These are phyloP conservation scores for Holtermannia corniformis DNA, from an alignment of 768 basidiomycete species.

Conservation along the genomic window DNA sequence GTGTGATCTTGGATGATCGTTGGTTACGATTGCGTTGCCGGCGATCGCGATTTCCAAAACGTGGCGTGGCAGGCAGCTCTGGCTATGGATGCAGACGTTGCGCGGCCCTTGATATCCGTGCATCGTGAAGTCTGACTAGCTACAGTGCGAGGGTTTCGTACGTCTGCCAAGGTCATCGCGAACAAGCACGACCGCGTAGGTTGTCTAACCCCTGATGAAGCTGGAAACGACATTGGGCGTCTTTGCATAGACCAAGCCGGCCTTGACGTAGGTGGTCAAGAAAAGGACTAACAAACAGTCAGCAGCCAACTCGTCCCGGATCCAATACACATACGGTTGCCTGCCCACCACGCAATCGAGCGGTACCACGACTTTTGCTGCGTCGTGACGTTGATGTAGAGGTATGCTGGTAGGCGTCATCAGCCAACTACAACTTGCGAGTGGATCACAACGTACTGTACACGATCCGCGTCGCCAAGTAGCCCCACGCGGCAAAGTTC, in stretches of 20 bases:
- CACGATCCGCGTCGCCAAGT: slow-evolving; percentile 15
- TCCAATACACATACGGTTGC: slow-evolving; percentile 22
- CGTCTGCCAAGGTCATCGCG: too few species aligned
- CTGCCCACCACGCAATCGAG: slow-evolving; percentile 16
- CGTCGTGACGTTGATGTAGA: slow-evolving; percentile 19
- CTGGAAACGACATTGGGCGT: neutral
- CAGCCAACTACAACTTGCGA: neutral
- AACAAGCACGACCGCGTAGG: too few species aligned
- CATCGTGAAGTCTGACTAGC: too few species aligned
- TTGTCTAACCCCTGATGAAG: too few species aligned
- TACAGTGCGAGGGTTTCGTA: too few species aligned
- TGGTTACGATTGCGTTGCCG: too few species aligned
- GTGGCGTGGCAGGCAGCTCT: too few species aligned
- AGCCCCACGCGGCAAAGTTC: slow-evolving; percentile 19
- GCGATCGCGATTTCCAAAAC: too few species aligned
- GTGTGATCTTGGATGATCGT: too few species aligned
- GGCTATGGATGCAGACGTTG: too few species aligned
- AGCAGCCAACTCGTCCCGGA: neutral
- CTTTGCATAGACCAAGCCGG: slow-evolving; percentile 3
- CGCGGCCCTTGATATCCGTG: too few species aligned
- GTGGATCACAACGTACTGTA: slow-evolving; percentile 15
- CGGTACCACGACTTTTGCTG: slow-evolving; percentile 14
- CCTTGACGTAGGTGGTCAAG: slow-evolving; percentile 16
- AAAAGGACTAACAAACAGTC: slow-evolving; percentile 13
- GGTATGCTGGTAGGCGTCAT: slow-evolving; percentile 9